phyloP scores from a whole-genome alignment of 495 filamentous ascomycete genomes.

The Beverwykella pulmonaria region DNA sequence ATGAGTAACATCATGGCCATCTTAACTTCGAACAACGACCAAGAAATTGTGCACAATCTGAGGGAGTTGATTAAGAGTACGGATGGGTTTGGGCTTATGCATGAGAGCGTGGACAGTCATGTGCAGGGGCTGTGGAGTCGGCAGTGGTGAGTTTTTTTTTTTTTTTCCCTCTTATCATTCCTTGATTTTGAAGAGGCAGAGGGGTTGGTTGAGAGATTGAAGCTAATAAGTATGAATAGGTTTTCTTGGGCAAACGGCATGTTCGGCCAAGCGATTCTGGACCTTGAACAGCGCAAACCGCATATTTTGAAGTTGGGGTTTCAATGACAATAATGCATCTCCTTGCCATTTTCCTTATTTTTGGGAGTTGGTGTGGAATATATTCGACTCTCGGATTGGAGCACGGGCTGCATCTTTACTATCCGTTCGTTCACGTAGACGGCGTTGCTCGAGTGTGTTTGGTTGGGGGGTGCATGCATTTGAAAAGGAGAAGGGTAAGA shows the following conservation, averaged over 20 bases:
- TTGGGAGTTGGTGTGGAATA: not conserved
- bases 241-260: slow-evolving; percentile 72
- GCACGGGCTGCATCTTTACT: too few relatives aligned
- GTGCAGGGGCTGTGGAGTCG: slow-evolving; percentile 58
- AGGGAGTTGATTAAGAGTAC: slow-evolving; percentile 56
- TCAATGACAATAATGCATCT: slow-evolving; percentile 36
- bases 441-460: too few relatives aligned
- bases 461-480: too few relatives aligned
- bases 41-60: slow-evolving; percentile 53
- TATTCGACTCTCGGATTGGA: too few relatives aligned
- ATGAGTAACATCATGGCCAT: slow-evolving; percentile 61
- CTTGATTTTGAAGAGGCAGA: too few relatives aligned
- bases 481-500: too few relatives aligned
- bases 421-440: too few relatives aligned
- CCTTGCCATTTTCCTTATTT: not conserved
- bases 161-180: not conserved
- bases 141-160: slow-evolving; percentile 54
- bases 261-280: slow-evolving; percentile 67
- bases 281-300: slow-evolving; percentile 56
- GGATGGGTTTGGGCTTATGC: slow-evolving; percentile 60
- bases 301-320: slow-evolving; percentile 50
- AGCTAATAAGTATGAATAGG: slow-evolving; percentile 44
- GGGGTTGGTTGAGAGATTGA: too few relatives aligned
- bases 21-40: slow-evolving; percentile 57
- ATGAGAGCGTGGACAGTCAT: slow-evolving; percentile 61